phyloP scores from a whole-genome alignment of 768 basidiomycete genomes.

The Grammothele lineata region DNA sequence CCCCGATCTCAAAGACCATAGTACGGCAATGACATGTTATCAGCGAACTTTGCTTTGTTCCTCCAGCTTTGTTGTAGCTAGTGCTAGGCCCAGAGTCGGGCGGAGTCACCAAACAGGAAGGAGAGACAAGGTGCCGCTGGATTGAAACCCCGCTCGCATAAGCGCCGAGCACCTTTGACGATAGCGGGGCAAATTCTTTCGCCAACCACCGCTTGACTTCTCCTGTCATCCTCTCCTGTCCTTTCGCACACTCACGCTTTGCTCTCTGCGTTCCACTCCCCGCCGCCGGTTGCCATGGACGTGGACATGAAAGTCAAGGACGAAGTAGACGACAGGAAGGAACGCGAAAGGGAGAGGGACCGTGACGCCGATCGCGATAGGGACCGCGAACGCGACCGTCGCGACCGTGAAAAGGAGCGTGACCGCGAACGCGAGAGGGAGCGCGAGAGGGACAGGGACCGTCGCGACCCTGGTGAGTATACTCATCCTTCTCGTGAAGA shows the following conservation, averaged over 20 bases:
- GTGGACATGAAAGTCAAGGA: conserved; percentile 81
- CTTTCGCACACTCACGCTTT: background rate
- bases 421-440: conserved; percentile 46
- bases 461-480: conserved; percentile 55
- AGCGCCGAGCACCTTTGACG: too few relatives aligned
- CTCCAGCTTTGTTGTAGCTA: too few relatives aligned
- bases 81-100: too few relatives aligned
- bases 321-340: conserved; percentile 60
- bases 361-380: conserved; percentile 40
- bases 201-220: conserved; percentile 5
- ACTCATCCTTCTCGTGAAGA: too few relatives aligned
- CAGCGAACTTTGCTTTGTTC: too few relatives aligned
- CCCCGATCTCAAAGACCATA: too few relatives aligned
- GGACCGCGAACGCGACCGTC: conserved; percentile 27
- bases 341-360: conserved; percentile 41
- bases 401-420: conserved; percentile 21
- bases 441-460: conserved; percentile 39
- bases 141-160: conserved; percentile 7
- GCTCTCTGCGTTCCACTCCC: background rate
- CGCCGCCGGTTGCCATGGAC: conserved; percentile 46
- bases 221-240: conserved; percentile 6
- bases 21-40: too few relatives aligned
- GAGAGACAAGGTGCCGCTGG: too few relatives aligned
- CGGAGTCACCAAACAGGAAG: too few relatives aligned
- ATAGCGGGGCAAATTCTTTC: conserved; percentile 11